Evolutionary conservation across 768 basidiomycete genomes (phyloP), one percentile per base, ranked within the genome.

Genomic region (Mycena crocata): DNA sequence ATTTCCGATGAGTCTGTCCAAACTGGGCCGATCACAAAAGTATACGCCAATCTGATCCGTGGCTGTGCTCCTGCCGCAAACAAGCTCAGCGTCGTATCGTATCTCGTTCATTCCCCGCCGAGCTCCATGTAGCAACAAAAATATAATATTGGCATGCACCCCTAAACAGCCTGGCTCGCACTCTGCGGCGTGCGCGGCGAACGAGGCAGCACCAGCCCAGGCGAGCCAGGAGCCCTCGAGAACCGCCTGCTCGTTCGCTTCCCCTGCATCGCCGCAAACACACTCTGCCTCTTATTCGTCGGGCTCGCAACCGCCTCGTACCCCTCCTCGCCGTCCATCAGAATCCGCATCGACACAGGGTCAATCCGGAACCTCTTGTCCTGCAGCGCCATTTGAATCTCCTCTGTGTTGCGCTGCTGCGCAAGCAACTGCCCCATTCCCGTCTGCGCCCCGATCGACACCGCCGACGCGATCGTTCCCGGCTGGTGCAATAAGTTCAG

Each of bases 381-480:
- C 49, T 72, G 71, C 35, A 88, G 75, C 13, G 79, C 83, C 35
- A 81, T 71, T 9, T 72, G 72, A 44, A 88, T 81, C 8, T 84
- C 84, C 50, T 78, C 75, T 44, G 74, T 71, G 31, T 76, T 74
- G 50, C 84, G 83, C 48, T 79, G 78, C 21, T 80, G 80, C 8
- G 81, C 80, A 5, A 86, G 78, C 50, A 86, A 77, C 12, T 81
- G 75, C 13, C 81, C 85, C 68, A 87, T 79, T 31, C 80, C 81
- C 4, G 85, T 86, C 67, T 84, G 82, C 9, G 82, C 87, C 13
- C 85, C 85, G 66, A 88, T 83, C 40, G 85, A 82, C 15, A 87
- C 83, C 15, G 87, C 87, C 14, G 86, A 85, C 24, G 86, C 87
- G 56, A 89, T 85, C 6, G 88, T 88, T 21, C 87, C 85, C 0